Evolutionary conservation across 371 early-diverging fungal species (phyloP).

Genomic region (Dipsacomyces acuminosporus): DNA sequence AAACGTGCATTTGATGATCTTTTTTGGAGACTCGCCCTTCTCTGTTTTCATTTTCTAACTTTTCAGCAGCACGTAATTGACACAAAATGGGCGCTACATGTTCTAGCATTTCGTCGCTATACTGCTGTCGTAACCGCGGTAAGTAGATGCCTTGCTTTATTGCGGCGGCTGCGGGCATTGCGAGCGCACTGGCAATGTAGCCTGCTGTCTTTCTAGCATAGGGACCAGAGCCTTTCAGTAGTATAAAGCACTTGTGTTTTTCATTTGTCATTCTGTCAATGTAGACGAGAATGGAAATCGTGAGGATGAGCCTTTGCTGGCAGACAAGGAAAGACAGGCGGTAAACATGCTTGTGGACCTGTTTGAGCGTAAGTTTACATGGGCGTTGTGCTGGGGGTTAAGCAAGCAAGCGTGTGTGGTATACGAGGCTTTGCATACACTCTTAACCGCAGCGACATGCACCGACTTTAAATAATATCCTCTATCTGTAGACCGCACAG

Average conservation of each 20-base stretch:
- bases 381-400: background rate
- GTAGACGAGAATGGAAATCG: constrained; percentile 32
- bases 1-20: too few species aligned
- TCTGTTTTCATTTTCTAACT: too few species aligned
- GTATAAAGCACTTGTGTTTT: too few species aligned
- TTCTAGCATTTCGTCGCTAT: constrained; percentile 23
- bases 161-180: too few species aligned
- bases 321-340: constrained; percentile 80
- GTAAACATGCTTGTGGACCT: constrained; percentile 76
- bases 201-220: too few species aligned
- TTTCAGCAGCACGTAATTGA: background rate
- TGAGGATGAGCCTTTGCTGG: constrained; percentile 69
- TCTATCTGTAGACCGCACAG: constrained; percentile 40
- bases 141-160: too few species aligned
- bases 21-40: too few species aligned
- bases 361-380: constrained; percentile 66
- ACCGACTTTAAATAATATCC: background rate
- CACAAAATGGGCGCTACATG: constrained; percentile 37
- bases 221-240: too few species aligned
- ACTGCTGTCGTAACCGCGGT: constrained; percentile 25
- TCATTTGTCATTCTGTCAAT: constrained; percentile 10
- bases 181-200: too few species aligned
- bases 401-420: too few species aligned
- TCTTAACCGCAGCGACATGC: too few species aligned
- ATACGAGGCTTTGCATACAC: too few species aligned